Evolutionary conservation across 2,329 filamentous ascomycete species (phyloP).

Genomic region (Pseudogymnoascus verrucosus): DNA sequence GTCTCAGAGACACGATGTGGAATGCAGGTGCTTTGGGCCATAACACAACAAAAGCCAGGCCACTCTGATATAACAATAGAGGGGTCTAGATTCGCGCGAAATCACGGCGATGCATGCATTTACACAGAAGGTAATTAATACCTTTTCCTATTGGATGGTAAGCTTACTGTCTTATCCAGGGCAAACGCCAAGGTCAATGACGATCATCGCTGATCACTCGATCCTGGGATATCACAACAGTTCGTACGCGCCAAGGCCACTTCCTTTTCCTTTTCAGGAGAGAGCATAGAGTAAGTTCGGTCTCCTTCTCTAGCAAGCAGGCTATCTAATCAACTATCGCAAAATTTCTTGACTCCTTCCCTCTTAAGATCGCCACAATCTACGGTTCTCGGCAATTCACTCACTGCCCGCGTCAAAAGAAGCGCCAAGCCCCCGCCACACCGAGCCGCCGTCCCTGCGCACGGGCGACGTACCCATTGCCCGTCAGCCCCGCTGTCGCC

Average conservation of each 20-base stretch:
- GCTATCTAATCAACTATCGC: neutral
- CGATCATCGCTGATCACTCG: neutral
- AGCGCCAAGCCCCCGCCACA: neutral
- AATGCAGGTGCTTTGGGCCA: neutral
- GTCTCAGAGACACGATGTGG: neutral
- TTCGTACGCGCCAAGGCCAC: neutral
- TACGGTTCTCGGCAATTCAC: neutral
- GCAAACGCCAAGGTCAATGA: neutral
- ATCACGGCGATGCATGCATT: neutral
- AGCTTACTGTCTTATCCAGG: neutral
- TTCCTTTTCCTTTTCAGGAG: neutral
- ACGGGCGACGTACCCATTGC: neutral
- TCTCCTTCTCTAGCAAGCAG: neutral
- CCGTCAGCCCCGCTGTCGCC: neutral
- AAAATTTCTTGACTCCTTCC: neutral
- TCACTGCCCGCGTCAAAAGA: neutral
- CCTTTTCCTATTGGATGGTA: neutral
- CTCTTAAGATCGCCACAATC: neutral
- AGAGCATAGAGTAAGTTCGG: neutral
- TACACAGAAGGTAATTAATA: neutral
- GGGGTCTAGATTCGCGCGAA: neutral
- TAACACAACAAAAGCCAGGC: neutral
- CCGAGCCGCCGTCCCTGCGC: neutral
- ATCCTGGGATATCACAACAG: neutral
- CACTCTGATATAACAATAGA: neutral